Conservation (phyloP, 1,139 yeast genomes). For the Geotrichum restrictum region DNA sequence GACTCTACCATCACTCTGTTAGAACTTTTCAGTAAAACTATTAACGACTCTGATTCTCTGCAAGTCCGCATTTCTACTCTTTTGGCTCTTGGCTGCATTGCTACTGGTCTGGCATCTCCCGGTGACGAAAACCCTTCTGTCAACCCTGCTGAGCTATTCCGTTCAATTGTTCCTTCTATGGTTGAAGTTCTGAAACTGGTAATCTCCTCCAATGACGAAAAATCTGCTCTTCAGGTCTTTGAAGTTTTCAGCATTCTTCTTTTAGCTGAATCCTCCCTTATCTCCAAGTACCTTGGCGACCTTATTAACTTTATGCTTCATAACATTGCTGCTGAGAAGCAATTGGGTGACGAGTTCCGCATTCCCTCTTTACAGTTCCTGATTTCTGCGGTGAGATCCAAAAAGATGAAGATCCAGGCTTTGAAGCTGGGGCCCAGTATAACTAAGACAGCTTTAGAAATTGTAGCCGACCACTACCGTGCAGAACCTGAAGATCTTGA, state of each 20-base stretch:
- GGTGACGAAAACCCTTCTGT: constrained; percentile 40
- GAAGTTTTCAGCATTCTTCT: constrained; percentile 80
- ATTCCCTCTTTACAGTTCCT: constrained; percentile 81
- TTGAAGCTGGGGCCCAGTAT: constrained; percentile 78
- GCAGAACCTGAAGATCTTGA: constrained; percentile 63
- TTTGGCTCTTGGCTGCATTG: constrained; percentile 72
- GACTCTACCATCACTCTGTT: constrained; percentile 65
- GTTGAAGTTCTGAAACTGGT: constrained; percentile 77
- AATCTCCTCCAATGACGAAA: constrained; percentile 65
- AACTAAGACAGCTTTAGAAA: constrained; percentile 66
- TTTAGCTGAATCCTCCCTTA: constrained; percentile 67
- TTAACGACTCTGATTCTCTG: constrained; percentile 58
- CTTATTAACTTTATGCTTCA: constrained; percentile 65
- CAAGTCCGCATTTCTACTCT: constrained; percentile 82
- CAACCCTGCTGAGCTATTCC: constrained; percentile 56
- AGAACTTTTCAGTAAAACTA: constrained; percentile 60
- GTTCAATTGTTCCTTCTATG: constrained; percentile 70
- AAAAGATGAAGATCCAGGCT: constrained; percentile 48
- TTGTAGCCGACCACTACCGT: constrained; percentile 70
- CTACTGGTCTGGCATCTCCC: constrained; percentile 58
- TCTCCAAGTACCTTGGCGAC: constrained; percentile 70
- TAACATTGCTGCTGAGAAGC: constrained; percentile 65
- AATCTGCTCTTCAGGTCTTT: constrained; percentile 70
- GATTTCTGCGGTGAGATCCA: constrained; percentile 74
- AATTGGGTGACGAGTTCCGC: constrained; percentile 76